Conservation (phyloP, 2,329 filamentous ascomycete species). For the Pezicula radicicola region DNA sequence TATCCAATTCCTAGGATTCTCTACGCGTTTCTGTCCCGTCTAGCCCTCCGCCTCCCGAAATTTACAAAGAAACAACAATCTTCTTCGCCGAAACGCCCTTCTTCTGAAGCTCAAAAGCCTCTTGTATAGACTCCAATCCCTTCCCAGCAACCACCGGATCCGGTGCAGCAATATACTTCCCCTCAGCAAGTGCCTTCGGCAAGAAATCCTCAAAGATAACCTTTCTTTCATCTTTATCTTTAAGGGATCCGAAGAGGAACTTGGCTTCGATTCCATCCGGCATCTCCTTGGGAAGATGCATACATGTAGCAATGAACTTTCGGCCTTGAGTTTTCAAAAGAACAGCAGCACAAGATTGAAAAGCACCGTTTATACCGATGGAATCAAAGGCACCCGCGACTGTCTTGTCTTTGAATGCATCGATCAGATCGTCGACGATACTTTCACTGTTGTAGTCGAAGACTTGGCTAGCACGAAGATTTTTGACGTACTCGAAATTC, state of each 20-base stretch:
- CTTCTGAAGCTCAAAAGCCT: slow-evolving; percentile 30
- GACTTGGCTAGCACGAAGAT: slow-evolving; percentile 34
- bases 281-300: neutral
- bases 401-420: slow-evolving; percentile 26
- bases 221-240: slow-evolving; percentile 24
- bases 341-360: slow-evolving; percentile 20
- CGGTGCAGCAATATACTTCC: slow-evolving; percentile 29
- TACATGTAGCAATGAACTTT: slow-evolving; percentile 10
- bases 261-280: slow-evolving; percentile 18
- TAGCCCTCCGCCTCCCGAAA: neutral
- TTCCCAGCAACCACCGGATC: slow-evolving; percentile 33
- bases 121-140: slow-evolving; percentile 38
- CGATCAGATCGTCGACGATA: slow-evolving; percentile 25
- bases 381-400: slow-evolving; percentile 29
- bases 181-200: slow-evolving; percentile 30
- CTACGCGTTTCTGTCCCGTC: too few species aligned
- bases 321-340: slow-evolving; percentile 17
- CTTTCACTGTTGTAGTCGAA: slow-evolving; percentile 35
- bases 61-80: slow-evolving; percentile 29
- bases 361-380: slow-evolving; percentile 20
- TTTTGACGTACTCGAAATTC: slow-evolving; percentile 33
- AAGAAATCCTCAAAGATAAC: slow-evolving; percentile 28
- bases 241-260: slow-evolving; percentile 20
- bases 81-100: slow-evolving; percentile 38
- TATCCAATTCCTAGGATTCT: too few species aligned